phyloP scores from a whole-genome alignment of 1,139 yeast genomes.

The Candida glucosophila region DNA sequence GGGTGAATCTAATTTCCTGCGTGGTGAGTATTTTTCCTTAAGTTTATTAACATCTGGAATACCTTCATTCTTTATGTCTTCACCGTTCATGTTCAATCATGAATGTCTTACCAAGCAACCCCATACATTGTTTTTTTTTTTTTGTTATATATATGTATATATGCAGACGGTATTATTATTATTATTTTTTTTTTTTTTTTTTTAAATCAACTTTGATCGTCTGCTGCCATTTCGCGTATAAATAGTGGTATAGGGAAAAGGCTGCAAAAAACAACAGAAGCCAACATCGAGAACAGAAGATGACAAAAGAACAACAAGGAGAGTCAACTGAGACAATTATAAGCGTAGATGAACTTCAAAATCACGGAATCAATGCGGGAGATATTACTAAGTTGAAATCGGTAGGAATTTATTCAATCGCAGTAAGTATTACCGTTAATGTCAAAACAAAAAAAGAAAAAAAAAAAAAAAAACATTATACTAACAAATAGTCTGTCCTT shows the following conservation, averaged over 20 bases:
- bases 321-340: conserved; percentile 14
- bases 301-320: conserved; percentile 6
- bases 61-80: too few species aligned
- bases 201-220: too few species aligned
- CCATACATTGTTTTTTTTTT: too few species aligned
- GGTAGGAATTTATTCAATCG: conserved; percentile 46
- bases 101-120: too few species aligned
- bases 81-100: too few species aligned
- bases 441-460: too few species aligned
- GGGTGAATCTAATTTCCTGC: conserved; percentile 6
- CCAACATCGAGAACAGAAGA: conserved; percentile 2
- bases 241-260: too few species aligned
- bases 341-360: conserved; percentile 47
- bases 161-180: too few species aligned
- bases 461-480: conserved; percentile 3
- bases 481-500: conserved; percentile 29
- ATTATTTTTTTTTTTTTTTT: too few species aligned
- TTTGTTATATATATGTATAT: too few species aligned
- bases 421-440: conserved; percentile 29
- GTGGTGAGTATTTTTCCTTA: conserved; percentile 12
- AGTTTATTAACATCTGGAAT: conserved; percentile 7
- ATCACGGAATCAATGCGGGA: conserved; percentile 49
- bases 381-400: conserved; percentile 46
- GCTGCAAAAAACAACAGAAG: not conserved
- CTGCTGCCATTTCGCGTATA: too few species aligned